A percentile compares a stretch with the other conserved stretches of the same genome.
Conservation (phyloP, 352 stramenopile genomes). For the Phytophthora macrochlamydospora region DNA sequence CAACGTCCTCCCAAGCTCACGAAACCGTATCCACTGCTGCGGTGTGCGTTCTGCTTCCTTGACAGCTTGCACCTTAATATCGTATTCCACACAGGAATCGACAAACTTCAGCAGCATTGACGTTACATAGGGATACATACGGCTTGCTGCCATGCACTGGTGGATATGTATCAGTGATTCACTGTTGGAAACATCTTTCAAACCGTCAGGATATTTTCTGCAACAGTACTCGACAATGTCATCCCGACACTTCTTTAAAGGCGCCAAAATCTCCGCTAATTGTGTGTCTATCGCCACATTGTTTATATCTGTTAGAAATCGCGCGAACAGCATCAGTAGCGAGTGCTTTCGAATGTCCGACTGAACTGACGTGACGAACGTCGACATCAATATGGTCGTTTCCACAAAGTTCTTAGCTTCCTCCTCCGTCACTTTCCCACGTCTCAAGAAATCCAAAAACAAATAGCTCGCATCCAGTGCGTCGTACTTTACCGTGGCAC, state of each 20-base stretch:
- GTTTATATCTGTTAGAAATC: constrained; percentile 10
- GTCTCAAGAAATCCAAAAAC: not conserved
- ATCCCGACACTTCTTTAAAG: not conserved
- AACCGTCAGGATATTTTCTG: constrained; percentile 14
- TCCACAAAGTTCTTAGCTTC: not conserved
- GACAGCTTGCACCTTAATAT: no score
- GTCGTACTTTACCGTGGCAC: not conserved
- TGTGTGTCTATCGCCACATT: constrained; percentile 1
- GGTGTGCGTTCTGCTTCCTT: no score
- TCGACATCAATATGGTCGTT: not conserved
- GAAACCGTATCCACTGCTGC: no score
- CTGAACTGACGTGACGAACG: constrained; percentile 7
- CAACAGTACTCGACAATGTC: constrained; percentile 6
- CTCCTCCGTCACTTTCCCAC: not conserved
- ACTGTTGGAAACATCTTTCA: constrained; percentile 3
- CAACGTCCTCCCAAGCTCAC: no score
- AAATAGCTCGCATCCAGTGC: not conserved
- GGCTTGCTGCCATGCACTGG: no score
- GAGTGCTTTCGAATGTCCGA: constrained; percentile 7
- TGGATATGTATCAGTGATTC: not conserved
- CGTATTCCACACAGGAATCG: no score
- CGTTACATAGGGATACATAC: no score
- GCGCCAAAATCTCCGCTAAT: not conserved
- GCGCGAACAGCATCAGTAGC: constrained; percentile 15
- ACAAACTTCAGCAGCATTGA: no score